phyloP scores from a whole-genome alignment of 192 early-diverging fungal species.

The Diversispora epigaea region DNA sequence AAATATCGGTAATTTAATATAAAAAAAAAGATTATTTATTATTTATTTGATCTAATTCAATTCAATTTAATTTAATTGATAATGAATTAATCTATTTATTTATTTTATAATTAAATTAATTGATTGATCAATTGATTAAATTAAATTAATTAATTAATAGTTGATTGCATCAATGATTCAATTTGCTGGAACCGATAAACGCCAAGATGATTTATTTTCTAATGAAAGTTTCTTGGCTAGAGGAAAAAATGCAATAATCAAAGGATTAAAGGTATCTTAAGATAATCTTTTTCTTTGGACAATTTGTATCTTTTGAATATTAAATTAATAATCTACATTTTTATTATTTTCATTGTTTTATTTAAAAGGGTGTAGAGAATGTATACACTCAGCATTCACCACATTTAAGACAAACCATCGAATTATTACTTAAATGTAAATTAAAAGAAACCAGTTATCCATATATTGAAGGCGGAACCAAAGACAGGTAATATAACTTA shows the following conservation, averaged over 20 bases:
- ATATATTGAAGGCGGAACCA: conserved; percentile 64
- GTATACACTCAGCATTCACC: conserved; percentile 97
- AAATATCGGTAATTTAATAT: conserved; percentile 62
- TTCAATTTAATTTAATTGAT: background rate
- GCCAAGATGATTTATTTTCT: conserved; percentile 87
- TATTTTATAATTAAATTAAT: too few species aligned
- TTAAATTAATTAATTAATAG: conserved; percentile 32
- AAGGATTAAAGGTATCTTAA: conserved; percentile 75
- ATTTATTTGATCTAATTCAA: background rate
- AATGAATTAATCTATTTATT: too few species aligned
- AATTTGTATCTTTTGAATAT: background rate
- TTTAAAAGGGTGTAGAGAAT: conserved; percentile 85
- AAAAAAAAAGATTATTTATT: background rate
- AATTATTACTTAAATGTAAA: conserved; percentile 77
- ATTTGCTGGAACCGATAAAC: conserved; percentile 74
- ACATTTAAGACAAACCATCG: conserved; percentile 75
- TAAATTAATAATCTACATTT: conserved; percentile 1
- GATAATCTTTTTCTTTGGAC: background rate
- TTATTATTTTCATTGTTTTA: conserved; percentile 3
- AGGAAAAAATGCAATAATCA: conserved; percentile 80
- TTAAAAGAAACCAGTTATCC: conserved; percentile 77
- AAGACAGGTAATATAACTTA: conserved; percentile 48
- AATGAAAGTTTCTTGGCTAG: conserved; percentile 84
- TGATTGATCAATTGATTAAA: too few species aligned
- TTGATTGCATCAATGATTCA: conserved; percentile 69